Evolutionary conservation across 1,284 basidiomycete genomes (phyloP).

Genomic region (Cutaneotrichosporon sp.): DNA sequence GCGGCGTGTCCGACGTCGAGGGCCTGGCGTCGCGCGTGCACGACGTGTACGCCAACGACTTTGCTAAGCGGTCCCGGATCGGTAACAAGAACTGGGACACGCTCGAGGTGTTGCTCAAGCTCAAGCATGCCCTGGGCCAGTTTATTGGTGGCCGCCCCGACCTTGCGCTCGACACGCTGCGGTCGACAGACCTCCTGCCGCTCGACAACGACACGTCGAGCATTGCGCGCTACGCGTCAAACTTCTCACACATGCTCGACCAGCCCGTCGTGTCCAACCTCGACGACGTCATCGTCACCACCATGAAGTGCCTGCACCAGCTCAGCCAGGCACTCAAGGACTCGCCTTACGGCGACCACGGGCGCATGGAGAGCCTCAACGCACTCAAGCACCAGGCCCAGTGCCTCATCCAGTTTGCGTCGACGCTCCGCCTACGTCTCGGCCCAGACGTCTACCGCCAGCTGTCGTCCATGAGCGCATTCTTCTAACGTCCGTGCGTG

Average conservation of each 20-base stretch:
- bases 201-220: slow-evolving; percentile 77
- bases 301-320: slow-evolving; percentile 87
- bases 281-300: slow-evolving; percentile 78
- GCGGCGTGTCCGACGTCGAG: slow-evolving; percentile 57
- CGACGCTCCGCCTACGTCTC: slow-evolving; percentile 79
- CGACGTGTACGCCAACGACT: slow-evolving; percentile 77
- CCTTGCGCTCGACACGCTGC: slow-evolving; percentile 78
- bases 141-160: slow-evolving; percentile 70
- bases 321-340: slow-evolving; percentile 71
- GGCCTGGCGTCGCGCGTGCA: slow-evolving; percentile 76
- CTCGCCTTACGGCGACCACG: slow-evolving; percentile 59
- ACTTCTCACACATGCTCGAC: slow-evolving; percentile 79
- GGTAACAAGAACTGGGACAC: slow-evolving; percentile 66
- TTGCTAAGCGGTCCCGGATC: slow-evolving; percentile 67
- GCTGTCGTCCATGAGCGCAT: slow-evolving; percentile 51
- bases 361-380: slow-evolving; percentile 33
- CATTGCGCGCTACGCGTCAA: slow-evolving; percentile 81
- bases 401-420: slow-evolving; percentile 74
- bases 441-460: slow-evolving; percentile 87
- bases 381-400: slow-evolving; percentile 45
- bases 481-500: slow-evolving; percentile 11
- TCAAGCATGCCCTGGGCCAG: slow-evolving; percentile 74
- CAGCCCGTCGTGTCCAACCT: slow-evolving; percentile 79
- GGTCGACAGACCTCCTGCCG: slow-evolving; percentile 83
- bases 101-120: slow-evolving; percentile 61